A percentile compares a stretch with the other conserved stretches of the same genome.
These are phyloP conservation scores for Botryobasidium botryosum DNA, from an alignment of 768 basidiomycete species.

Conservation along the genomic window DNA sequence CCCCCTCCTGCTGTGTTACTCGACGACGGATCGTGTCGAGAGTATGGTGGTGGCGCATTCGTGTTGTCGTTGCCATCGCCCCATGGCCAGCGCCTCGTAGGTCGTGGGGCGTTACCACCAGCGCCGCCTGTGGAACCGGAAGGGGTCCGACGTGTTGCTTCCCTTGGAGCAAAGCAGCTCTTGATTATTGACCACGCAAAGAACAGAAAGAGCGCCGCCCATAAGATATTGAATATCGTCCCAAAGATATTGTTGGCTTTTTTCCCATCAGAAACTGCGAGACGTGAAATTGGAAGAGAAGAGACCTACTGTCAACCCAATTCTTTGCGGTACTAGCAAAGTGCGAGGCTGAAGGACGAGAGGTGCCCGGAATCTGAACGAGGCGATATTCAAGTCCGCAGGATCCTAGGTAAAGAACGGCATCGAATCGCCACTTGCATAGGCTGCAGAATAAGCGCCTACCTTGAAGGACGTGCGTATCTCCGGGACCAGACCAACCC, in stretches of 20 bases:
- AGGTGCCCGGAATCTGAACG: conserved; percentile 35
- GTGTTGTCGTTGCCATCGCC: conserved; percentile 39
- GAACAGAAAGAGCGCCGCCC: conserved; percentile 34
- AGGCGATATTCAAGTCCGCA: conserved; percentile 78
- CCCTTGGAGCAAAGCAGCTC: not conserved
- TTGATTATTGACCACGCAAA: conserved; percentile 17
- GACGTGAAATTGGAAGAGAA: not conserved
- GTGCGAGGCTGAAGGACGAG: not conserved
- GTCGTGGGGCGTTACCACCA: conserved; percentile 23
- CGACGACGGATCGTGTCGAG: conserved; percentile 17
- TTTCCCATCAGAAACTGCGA: not conserved
- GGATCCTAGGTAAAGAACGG: conserved; percentile 35
- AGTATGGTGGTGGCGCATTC: conserved; percentile 17
- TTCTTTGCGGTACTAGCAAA: conserved; percentile 26
- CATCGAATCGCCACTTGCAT: not conserved
- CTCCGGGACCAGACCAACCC: conserved; percentile 72
- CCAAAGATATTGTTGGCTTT: conserved; percentile 21
- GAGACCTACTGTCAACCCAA: conserved; percentile 15
- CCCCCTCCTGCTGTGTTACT: conserved; percentile 14
- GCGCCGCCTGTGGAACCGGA: conserved; percentile 31
- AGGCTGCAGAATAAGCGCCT: conserved; percentile 8
- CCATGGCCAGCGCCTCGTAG: conserved; percentile 25
- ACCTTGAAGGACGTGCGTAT: conserved; percentile 78
- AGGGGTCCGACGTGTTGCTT: conserved; percentile 6
- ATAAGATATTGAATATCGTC: conserved; percentile 38